A percentile compares a stretch with the other conserved stretches of the same genome.
These are phyloP conservation scores for Lentinula lateritia DNA, from an alignment of 768 basidiomycete genomes.

Conservation along the genomic window DNA sequence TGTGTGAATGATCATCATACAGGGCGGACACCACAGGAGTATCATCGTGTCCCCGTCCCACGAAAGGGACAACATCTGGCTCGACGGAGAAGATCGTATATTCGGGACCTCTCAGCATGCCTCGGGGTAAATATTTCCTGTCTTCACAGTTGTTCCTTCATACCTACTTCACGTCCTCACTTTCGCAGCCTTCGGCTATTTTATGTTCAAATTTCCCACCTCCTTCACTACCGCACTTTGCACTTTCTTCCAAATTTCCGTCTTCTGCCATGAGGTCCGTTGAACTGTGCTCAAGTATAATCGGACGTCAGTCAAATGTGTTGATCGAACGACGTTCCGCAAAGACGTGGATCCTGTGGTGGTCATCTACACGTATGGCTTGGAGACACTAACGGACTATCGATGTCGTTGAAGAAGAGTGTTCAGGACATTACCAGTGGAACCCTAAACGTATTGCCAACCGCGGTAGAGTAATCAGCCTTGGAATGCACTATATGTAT, in stretches of 20 bases:
- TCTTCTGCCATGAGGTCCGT: background rate
- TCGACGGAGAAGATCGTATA: background rate
- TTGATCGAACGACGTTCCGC: background rate
- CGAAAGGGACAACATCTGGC: background rate
- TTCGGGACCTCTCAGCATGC: slow-evolving; percentile 2
- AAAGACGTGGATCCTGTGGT: background rate
- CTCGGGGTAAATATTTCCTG: background rate
- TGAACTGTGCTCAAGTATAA: background rate
- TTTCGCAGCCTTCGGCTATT: background rate
- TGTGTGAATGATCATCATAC: background rate
- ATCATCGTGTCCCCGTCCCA: background rate
- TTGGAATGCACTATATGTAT: too few species aligned
- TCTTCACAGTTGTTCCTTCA: background rate
- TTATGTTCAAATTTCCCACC: background rate
- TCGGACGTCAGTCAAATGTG: background rate
- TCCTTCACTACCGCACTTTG: background rate
- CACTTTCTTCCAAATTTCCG: background rate
- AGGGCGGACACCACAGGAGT: background rate
- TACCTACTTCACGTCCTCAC: background rate
- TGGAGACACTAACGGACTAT: background rate
- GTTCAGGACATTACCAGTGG: background rate
- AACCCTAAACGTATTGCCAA: background rate
- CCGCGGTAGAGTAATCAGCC: background rate
- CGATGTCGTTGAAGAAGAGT: background rate
- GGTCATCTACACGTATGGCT: background rate